phyloP scores from a whole-genome alignment of 2,329 filamentous ascomycete species.

The Cercospora nicotianae region DNA sequence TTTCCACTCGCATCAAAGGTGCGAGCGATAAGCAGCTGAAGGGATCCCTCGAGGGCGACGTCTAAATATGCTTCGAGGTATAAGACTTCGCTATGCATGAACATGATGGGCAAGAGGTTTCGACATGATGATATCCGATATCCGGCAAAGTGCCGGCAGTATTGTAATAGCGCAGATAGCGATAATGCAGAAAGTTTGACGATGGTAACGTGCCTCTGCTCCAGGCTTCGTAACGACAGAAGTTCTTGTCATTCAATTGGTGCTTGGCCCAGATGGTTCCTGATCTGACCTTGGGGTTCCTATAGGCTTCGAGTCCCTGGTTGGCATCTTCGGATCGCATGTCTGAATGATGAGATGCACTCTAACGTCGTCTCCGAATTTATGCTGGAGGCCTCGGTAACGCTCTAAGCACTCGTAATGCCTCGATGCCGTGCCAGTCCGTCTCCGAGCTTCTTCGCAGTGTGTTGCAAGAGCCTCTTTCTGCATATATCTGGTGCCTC shows the following conservation, averaged over 20 bases:
- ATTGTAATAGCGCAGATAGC: not conserved
- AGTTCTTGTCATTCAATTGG: not conserved
- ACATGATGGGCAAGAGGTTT: not conserved
- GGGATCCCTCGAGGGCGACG: not conserved
- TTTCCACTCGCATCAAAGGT: not conserved
- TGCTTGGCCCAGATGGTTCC: not conserved
- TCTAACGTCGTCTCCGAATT: too few species aligned
- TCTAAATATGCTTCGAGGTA: not conserved
- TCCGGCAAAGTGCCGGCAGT: not conserved
- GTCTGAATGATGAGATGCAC: too few species aligned
- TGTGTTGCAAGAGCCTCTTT: not conserved
- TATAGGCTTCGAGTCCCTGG: not conserved
- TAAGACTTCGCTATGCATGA: not conserved
- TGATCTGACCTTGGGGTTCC: not conserved
- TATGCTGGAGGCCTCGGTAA: too few species aligned
- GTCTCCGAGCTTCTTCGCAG: too few species aligned
- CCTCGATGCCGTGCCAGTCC: too few species aligned
- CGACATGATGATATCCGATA: not conserved
- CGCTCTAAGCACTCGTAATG: too few species aligned
- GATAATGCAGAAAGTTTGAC: not conserved
- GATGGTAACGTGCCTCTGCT: not conserved
- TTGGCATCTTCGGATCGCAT: too few species aligned
- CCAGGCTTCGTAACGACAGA: not conserved
- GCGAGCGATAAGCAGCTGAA: not conserved
- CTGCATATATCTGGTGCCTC: not conserved